Conservation (phyloP, 768 basidiomycete species). For the Naganishia antarctica region DNA sequence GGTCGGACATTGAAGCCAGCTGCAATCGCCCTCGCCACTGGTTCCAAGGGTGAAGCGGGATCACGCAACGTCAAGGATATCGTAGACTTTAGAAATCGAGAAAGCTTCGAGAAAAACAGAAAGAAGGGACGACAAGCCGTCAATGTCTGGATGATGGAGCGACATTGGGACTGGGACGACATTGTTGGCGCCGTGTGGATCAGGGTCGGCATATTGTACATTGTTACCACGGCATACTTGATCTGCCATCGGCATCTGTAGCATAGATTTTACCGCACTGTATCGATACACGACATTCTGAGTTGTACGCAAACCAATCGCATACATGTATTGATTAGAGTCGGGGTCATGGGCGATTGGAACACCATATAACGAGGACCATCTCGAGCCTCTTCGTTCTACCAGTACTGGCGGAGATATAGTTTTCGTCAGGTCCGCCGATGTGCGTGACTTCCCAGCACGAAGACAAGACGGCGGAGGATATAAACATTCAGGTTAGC, state of each 20-base stretch:
- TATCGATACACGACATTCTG: slow-evolving; percentile 8
- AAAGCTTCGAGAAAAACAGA: neutral
- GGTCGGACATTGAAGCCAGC: slow-evolving; percentile 9
- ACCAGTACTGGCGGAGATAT: too few relatives aligned
- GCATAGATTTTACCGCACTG: neutral
- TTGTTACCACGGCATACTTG: slow-evolving; percentile 27
- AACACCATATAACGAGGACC: too few relatives aligned
- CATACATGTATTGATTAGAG: neutral
- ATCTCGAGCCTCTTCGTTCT: too few relatives aligned
- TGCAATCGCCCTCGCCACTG: neutral
- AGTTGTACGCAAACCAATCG: neutral
- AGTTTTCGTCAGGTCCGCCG: too few relatives aligned
- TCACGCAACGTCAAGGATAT: neutral
- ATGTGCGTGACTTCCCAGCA: too few relatives aligned
- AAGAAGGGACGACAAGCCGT: neutral
- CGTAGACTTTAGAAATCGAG: neutral
- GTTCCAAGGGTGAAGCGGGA: neutral
- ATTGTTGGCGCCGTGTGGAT: slow-evolving; percentile 26
- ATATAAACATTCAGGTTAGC: too few relatives aligned
- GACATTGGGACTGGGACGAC: slow-evolving; percentile 27
- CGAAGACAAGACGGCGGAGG: too few relatives aligned
- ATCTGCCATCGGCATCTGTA: slow-evolving; percentile 21
- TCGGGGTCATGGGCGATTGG: too few relatives aligned
- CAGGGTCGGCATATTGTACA: slow-evolving; percentile 24
- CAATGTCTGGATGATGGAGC: neutral